Evolutionary conservation across 768 basidiomycete species (phyloP).

Genomic region (Suillus alpinus): DNA sequence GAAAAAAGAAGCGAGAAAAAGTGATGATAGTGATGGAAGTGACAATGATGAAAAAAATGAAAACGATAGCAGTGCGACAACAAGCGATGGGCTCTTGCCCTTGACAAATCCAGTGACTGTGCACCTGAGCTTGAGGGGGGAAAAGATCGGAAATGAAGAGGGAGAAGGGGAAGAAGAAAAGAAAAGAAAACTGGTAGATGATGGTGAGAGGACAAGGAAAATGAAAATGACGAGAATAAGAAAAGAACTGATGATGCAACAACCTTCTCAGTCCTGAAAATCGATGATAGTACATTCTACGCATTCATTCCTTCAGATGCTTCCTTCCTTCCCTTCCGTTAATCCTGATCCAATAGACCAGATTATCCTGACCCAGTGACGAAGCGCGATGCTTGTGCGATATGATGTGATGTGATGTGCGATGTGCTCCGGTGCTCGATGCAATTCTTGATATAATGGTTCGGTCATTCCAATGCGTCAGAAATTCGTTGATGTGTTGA

Average conservation of each 20-base stretch:
- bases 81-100: constrained; percentile 8
- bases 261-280: constrained; percentile 2
- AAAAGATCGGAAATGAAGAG: not conserved
- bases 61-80: constrained; percentile 18
- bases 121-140: not conserved
- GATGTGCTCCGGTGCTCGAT: constrained; percentile 17
- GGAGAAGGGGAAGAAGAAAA: constrained; percentile 2
- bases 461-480: not conserved
- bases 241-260: constrained; percentile 15
- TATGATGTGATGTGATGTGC: constrained; percentile 11
- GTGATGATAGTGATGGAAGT: constrained; percentile 1
- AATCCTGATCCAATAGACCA: not conserved
- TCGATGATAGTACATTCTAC: constrained; percentile 4
- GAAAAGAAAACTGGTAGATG: constrained; percentile 3
- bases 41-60: constrained; percentile 11
- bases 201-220: not conserved
- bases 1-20: constrained; percentile 1
- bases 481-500: constrained; percentile 3
- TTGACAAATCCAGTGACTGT: constrained; percentile 17
- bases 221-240: constrained; percentile 11
- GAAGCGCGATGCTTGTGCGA: constrained; percentile 1
- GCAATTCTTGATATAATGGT: constrained; percentile 9
- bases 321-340: constrained; percentile 1
- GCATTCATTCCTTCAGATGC: not conserved
- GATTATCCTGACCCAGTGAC: constrained; percentile 7